Percentiles rank a stretch among this genome's conserved stretches.
These are phyloP conservation scores for Aspergillus egyptiacus DNA, from an alignment of 495 filamentous ascomycete genomes.

Conservation along the genomic window DNA sequence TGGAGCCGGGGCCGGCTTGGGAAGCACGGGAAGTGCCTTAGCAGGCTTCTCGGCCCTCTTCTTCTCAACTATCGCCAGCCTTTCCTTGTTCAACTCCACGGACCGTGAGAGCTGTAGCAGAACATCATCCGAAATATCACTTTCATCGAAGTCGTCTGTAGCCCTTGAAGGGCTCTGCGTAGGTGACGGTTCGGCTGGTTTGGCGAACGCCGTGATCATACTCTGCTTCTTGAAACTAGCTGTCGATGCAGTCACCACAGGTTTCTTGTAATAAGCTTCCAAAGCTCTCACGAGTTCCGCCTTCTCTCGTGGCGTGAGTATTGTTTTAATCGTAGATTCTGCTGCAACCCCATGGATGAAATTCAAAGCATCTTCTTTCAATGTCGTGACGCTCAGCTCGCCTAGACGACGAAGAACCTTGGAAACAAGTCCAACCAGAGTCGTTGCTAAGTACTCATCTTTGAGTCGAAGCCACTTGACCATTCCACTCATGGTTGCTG, in stretches of 20 bases:
- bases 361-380: constrained; percentile 53
- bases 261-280: constrained; percentile 64
- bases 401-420: constrained; percentile 70
- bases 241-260: constrained; percentile 41
- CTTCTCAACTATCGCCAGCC: constrained; percentile 32
- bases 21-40: constrained; percentile 31
- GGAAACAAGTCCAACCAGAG: constrained; percentile 59
- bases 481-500: constrained; percentile 57
- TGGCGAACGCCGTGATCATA: constrained; percentile 60
- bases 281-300: constrained; percentile 75
- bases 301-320: constrained; percentile 68
- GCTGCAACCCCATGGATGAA: constrained; percentile 58
- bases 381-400: constrained; percentile 57
- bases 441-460: constrained; percentile 73
- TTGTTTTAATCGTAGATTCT: constrained; percentile 57
- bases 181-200: constrained; percentile 33
- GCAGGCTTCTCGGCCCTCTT: constrained; percentile 29
- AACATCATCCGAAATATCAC: constrained; percentile 34
- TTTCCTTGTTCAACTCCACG: constrained; percentile 45
- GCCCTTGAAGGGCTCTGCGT: constrained; percentile 28
- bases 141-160: constrained; percentile 42
- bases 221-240: constrained; percentile 55
- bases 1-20: constrained; percentile 23
- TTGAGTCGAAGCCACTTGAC: constrained; percentile 78
- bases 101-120: constrained; percentile 42